Evolutionary conservation across 2,329 filamentous ascomycete species (phyloP).

Genomic region (Xylaria sp.): DNA sequence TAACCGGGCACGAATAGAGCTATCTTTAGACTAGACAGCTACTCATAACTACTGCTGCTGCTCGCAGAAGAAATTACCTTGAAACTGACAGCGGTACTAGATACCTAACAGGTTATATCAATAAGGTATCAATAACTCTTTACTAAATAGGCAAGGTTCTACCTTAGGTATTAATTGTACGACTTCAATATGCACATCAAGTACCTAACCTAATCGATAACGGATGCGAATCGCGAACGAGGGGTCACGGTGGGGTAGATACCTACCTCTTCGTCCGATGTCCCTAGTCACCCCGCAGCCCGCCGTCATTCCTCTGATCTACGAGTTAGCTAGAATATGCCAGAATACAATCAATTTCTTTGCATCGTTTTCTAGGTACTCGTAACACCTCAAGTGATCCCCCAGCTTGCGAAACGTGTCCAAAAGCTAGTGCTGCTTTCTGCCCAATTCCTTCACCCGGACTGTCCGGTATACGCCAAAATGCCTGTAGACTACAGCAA

Average conservation of each 20-base stretch:
- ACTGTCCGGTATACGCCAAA: constrained; percentile 36
- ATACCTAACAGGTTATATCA: too few species aligned
- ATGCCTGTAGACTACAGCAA: constrained; percentile 73
- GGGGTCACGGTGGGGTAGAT: not conserved
- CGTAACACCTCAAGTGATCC: not conserved
- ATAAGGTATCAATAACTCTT: not conserved
- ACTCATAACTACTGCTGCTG: not conserved
- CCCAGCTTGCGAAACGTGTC: not conserved
- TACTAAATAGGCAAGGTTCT: too few species aligned
- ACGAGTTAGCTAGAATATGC: constrained; percentile 19
- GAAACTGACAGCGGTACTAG: too few species aligned
- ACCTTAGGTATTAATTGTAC: too few species aligned
- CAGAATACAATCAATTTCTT: constrained; percentile 13
- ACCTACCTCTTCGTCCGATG: not conserved
- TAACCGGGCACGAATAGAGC: constrained; percentile 59
- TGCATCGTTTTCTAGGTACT: not conserved
- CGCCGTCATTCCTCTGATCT: not conserved
- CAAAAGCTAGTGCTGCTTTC: not conserved
- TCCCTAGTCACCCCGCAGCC: constrained; percentile 12
- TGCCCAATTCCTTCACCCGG: not conserved
- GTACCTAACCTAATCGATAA: constrained; percentile 8
- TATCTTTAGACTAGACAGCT: not conserved
- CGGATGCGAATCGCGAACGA: not conserved
- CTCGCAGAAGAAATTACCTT: too few species aligned
- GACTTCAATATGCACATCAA: not conserved